Base-by-base conservation (phyloP, 2,329 filamentous ascomycete species). In the Colletotrichum plurivorum region DNA sequence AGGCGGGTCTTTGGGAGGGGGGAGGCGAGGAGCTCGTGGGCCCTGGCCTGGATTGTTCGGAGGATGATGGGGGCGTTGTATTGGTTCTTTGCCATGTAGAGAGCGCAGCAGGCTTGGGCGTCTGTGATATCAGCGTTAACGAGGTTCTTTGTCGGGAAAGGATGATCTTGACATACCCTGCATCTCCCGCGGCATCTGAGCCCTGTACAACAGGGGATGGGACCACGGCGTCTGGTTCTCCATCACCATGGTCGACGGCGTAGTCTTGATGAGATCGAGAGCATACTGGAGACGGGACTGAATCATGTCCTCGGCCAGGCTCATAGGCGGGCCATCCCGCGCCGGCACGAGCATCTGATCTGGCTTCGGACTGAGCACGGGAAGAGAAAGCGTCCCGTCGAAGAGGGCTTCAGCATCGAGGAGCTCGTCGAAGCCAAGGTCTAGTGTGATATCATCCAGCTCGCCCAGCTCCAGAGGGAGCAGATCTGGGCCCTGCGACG, bases 151-250 rank as follows among this genome's bases (percentile, higher is more conserved):
- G 22, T 39, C 9, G n/a, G 22, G 16, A 1, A 48, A 15, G 13
- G 8, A 16, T 13, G 8, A 13, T 16, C 25, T 7, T 2, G 10
- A 68, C 59, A 18, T 72, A 83, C 84, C 86, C 79, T 88, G 83
- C 73, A 89, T 83, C 0, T 75, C 79, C 36, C 76, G 77, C 1
- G 87, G 88, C 85, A 89, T 88, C 9, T 74, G 64, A 2, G 84
- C 79, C n/a, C 78, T 78, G 67, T 88, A 89, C 0, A 90, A 77
- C n/a, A 78, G 74, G 0, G 79, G 78, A 70, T 90, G 88, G 36
- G 79, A 83, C 88, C 88, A 90, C 0, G 85, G 85, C 0, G 85
- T 87, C 57, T 82, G 77, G 16, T 81, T 85, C 53, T 84, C 80
- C 9, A 80, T 67, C 0, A 89, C 82, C 82, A 89, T 86, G 53